Conservation (phyloP, 1,284 basidiomycete species). For the Grifola frondosa region DNA sequence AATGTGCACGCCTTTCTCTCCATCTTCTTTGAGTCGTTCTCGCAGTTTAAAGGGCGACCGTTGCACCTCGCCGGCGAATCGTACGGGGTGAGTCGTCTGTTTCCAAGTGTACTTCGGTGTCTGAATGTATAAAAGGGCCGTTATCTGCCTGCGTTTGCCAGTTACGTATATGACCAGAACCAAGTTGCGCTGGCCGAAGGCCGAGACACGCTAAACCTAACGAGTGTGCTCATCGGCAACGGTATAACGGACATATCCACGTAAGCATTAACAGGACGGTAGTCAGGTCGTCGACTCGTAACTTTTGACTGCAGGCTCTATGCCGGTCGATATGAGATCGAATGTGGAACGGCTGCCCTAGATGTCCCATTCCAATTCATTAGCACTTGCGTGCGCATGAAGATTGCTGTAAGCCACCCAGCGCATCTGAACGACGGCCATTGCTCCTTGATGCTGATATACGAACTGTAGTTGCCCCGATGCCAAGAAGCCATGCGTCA, state of each 20-base stretch:
- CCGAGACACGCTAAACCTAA: constrained; percentile 66
- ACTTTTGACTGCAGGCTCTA: constrained; percentile 56
- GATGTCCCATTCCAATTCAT: constrained; percentile 60
- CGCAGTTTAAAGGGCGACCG: constrained; percentile 60
- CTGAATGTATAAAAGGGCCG: constrained; percentile 48
- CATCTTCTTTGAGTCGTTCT: constrained; percentile 76
- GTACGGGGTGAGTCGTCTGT: constrained; percentile 46
- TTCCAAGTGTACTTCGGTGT: constrained; percentile 35
- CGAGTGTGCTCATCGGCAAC: constrained; percentile 62
- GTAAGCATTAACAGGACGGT: no score
- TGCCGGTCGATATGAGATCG: constrained; percentile 60
- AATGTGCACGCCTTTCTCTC: constrained; percentile 71
- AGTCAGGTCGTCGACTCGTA: no score
- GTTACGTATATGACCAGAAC: constrained; percentile 78
- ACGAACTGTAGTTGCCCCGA: constrained; percentile 45
- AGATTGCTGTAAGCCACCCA: constrained; percentile 45
- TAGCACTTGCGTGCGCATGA: constrained; percentile 58
- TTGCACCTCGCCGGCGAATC: constrained; percentile 75
- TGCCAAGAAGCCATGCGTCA: constrained; percentile 49
- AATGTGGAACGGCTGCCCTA: constrained; percentile 56
- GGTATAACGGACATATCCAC: constrained; percentile 64
- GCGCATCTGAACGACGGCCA: neutral
- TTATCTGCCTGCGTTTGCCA: constrained; percentile 80
- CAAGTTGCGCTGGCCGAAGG: constrained; percentile 50
- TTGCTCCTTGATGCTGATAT: neutral